Evolutionary conservation across 441 rosid species (phyloP).

Genomic region (Pelargonium australe): DNA sequence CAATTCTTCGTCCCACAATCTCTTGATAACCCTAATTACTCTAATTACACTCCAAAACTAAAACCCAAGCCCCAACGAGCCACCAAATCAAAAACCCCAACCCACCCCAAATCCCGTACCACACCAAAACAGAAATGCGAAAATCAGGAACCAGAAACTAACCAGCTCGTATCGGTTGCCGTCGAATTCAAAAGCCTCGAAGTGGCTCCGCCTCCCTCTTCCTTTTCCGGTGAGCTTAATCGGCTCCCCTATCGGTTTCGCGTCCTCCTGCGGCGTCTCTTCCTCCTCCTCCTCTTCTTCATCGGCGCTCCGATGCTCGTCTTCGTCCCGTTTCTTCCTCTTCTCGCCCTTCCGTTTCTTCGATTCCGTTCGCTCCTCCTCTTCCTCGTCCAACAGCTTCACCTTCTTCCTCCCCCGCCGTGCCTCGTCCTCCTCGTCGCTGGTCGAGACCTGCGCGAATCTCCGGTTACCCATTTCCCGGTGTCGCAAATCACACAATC

Average conservation of each 20-base stretch:
- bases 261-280: conserved; percentile 60
- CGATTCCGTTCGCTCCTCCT: conserved; percentile 16
- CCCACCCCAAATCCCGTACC: background rate
- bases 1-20: no score
- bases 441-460: conserved; percentile 60
- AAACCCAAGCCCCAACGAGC: background rate
- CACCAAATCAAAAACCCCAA: background rate
- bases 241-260: conserved; percentile 62
- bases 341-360: conserved; percentile 37
- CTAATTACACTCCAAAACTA: background rate
- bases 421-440: conserved; percentile 76
- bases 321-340: conserved; percentile 24
- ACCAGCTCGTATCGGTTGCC: conserved; percentile 73
- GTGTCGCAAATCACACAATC: no score
- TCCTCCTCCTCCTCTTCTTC: conserved; percentile 46
- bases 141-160: conserved; percentile 24
- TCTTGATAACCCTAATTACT: background rate
- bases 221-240: conserved; percentile 71
- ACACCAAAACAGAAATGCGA: background rate
- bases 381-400: conserved; percentile 20
- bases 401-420: conserved; percentile 6
- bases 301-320: conserved; percentile 15
- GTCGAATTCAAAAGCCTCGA: conserved; percentile 62
- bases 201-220: conserved; percentile 53
- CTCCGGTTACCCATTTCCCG: conserved; percentile 55